Base-by-base conservation (phyloP, 2,329 filamentous ascomycete species). In the Botrytis aclada region DNA sequence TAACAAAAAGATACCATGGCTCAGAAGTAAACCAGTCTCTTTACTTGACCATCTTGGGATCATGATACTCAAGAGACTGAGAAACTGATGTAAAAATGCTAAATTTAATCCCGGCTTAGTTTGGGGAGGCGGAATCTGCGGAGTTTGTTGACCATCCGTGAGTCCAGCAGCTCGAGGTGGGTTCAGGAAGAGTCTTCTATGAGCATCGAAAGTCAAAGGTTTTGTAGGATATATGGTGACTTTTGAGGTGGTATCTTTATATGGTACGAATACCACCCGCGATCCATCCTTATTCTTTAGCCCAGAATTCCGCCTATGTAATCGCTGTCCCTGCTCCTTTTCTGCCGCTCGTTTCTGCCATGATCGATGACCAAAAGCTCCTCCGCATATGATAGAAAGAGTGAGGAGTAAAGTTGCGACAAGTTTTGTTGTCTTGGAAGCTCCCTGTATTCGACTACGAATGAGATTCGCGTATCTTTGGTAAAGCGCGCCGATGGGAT, bases 1-100 rank as follows among this genome's bases (percentile, higher is more conserved):
- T 85, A 99, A 90, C 75, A 99, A 83, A 82, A 98, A 99, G 43
- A 94, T 86, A 29, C 93, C 92, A 80, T 99, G 96, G 79, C 94
- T 96, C 75, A 97, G 83, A 43, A 99, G 85, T 75, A 99, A 84
- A 1, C 95, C 95, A 0, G 95, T 95, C 84, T 98, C 96, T 82
- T 99, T 99, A 82, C 94, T 97, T 25, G 92, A 92, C 92, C 95
- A 97, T 75, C 95, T 87, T 9, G 96, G 96, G 75, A 99, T 93
- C 94, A 98, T 97, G 80, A 99, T 98, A 83, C 94, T 98, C 84
- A 98, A 89, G 71, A 99, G 84, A 80, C 95, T 98, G 69, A 98
- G 86, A 79, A 99, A 98, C 83, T 99, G 96, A 81, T 99, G 96
- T 70, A 99, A 83, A 79, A 99, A 99, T 18, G 96, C 96, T 73